Percentiles rank a stretch among this genome's conserved stretches.
These are phyloP conservation scores for Boletus subcaerulescens DNA, from an alignment of 768 basidiomycete species.

Conservation along the genomic window DNA sequence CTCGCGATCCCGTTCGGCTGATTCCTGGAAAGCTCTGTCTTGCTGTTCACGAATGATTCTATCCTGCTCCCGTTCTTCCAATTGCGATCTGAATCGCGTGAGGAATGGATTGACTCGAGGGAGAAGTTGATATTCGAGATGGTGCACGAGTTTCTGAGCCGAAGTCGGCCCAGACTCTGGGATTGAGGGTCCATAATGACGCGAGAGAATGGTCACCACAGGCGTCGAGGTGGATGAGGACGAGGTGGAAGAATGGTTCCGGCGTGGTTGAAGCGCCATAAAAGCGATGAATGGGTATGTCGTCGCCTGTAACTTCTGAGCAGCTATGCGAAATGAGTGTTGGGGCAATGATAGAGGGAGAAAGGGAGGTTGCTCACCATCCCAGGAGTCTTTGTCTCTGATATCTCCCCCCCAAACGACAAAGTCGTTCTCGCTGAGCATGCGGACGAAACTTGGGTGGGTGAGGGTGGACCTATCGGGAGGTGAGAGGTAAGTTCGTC, in stretches of 20 bases:
- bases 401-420: slow-evolving; percentile 94
- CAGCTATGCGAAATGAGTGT: slow-evolving; percentile 33
- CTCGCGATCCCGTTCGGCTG: slow-evolving; percentile 64
- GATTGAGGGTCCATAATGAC: slow-evolving; percentile 68
- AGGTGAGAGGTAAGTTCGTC: background rate
- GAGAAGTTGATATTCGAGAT: slow-evolving; percentile 69
- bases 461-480: slow-evolving; percentile 64
- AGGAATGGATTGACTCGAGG: slow-evolving; percentile 83
- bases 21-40: slow-evolving; percentile 71
- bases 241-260: slow-evolving; percentile 34
- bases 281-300: slow-evolving; percentile 95
- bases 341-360: background rate
- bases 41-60: slow-evolving; percentile 74
- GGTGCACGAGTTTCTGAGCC: slow-evolving; percentile 55
- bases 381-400: slow-evolving; percentile 77
- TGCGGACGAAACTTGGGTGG: slow-evolving; percentile 63
- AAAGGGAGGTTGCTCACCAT: slow-evolving; percentile 39
- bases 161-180: slow-evolving; percentile 58
- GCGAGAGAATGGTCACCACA: slow-evolving; percentile 76
- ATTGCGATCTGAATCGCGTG: slow-evolving; percentile 50
- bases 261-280: slow-evolving; percentile 78
- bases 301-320: slow-evolving; percentile 79
- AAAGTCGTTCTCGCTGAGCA: slow-evolving; percentile 70
- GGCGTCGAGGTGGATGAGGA: slow-evolving; percentile 41
- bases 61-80: slow-evolving; percentile 50